Evolutionary conservation across 2,329 filamentous ascomycete species (phyloP).

Genomic region (Talaromyces piceae): DNA sequence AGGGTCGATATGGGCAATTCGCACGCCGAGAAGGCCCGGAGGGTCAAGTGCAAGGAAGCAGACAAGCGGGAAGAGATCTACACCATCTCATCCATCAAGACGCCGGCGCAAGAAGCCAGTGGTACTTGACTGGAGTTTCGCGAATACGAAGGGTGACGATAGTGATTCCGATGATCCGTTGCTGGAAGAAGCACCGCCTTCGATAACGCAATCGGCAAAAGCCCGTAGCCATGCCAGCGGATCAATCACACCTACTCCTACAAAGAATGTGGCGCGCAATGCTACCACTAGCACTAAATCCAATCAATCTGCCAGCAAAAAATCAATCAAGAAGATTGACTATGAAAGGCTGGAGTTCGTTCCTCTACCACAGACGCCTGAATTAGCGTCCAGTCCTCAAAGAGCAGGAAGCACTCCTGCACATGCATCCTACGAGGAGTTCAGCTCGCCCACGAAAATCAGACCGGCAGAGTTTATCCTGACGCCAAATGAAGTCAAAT

Average conservation of each 20-base stretch:
- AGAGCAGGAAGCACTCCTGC: conserved; percentile 1
- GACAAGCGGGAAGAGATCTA: conserved; percentile 15
- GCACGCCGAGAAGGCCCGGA: conserved; percentile 15
- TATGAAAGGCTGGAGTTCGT: background rate
- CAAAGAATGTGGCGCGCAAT: background rate
- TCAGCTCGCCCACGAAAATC: conserved; percentile 13
- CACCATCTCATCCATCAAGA: conserved; percentile 16
- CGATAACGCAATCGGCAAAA: conserved; percentile 11
- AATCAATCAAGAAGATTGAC: background rate
- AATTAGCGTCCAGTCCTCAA: conserved; percentile 5
- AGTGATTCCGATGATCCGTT: conserved; percentile 39
- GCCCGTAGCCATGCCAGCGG: background rate
- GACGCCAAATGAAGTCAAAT: conserved; percentile 25
- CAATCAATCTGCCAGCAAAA: background rate
- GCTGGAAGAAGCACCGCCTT: conserved; percentile 26
- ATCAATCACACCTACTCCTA: conserved; percentile 4
- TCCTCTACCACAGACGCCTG: conserved; percentile 1
- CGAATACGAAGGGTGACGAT: conserved; percentile 21
- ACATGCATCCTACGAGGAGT: background rate
- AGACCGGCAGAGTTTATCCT: conserved; percentile 14
- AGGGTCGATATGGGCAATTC: conserved; percentile 33
- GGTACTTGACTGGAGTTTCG: conserved; percentile 31
- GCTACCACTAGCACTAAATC: background rate
- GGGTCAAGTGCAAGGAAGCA: conserved; percentile 18
- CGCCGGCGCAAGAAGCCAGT: conserved; percentile 23